Conservation (phyloP, 139 green algal species). For the Micromonas pusilla region DNA sequence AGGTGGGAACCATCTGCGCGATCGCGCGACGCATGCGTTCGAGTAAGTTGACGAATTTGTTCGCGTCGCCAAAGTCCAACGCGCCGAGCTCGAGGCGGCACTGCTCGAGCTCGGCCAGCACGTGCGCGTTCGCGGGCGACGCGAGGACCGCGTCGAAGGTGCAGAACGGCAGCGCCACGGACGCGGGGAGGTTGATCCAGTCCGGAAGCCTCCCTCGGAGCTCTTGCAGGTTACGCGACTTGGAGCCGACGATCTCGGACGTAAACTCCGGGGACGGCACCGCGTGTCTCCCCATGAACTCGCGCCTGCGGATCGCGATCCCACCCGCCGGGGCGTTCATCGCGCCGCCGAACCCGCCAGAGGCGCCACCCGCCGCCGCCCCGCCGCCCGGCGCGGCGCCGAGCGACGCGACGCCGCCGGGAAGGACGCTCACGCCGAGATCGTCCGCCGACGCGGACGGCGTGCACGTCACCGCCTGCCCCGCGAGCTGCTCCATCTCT, state of each 20-base stretch:
- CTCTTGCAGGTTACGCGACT: slow-evolving; percentile 89
- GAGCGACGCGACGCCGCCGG: neutral
- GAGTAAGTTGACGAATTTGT: neutral
- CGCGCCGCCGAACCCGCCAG: no score
- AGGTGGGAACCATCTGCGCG: neutral
- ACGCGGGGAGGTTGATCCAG: slow-evolving; percentile 80
- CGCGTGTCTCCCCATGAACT: slow-evolving; percentile 4
- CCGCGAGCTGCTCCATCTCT: slow-evolving; percentile 30
- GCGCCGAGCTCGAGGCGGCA: neutral
- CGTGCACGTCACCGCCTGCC: slow-evolving; percentile 33
- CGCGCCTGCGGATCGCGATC: slow-evolving; percentile 23
- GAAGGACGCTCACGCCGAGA: slow-evolving; percentile 18
- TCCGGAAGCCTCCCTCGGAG: slow-evolving; percentile 80
- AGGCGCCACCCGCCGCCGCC: no score
- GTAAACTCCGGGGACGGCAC: slow-evolving; percentile 10
- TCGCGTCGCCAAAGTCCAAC: neutral
- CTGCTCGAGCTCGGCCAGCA: neutral
- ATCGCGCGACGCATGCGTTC: neutral
- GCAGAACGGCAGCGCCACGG: slow-evolving; percentile 88
- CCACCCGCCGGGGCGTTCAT: neutral
- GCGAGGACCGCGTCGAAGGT: slow-evolving; percentile 80
- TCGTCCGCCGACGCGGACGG: slow-evolving; percentile 26
- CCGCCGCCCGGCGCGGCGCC: no score
- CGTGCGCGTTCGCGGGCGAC: slow-evolving; percentile 47
- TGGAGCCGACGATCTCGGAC: slow-evolving; percentile 83